phyloP scores from a whole-genome alignment of 192 early-diverging fungal species.

The Coemansia biformis region DNA sequence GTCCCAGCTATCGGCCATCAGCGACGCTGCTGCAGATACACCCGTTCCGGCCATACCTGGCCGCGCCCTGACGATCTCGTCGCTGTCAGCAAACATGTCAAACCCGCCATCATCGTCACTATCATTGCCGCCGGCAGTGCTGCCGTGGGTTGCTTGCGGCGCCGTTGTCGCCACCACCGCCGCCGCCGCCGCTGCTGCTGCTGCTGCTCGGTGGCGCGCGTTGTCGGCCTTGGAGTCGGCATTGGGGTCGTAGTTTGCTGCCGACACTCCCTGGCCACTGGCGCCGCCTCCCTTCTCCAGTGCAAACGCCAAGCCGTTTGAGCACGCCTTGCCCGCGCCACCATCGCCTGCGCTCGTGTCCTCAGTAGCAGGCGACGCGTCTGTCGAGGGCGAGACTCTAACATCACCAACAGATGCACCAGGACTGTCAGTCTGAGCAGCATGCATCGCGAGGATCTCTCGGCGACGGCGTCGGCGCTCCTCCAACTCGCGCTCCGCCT shows the following conservation, averaged over 20 bases:
- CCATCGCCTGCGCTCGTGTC: background rate
- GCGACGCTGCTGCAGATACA: conserved; percentile 10
- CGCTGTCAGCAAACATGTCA: conserved; percentile 66
- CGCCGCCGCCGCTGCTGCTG: conserved; percentile 3
- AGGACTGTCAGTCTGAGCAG: conserved; percentile 43
- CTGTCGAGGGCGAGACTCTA: conserved; percentile 10
- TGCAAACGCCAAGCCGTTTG: no score
- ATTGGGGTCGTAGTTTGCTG: conserved; percentile 78
- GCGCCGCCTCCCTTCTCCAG: conserved; percentile 30
- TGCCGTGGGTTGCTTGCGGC: background rate
- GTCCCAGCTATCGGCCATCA: conserved; percentile 83
- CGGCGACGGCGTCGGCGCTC: conserved; percentile 73
- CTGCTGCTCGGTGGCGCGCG: conserved; percentile 51
- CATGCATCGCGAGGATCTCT: conserved; percentile 69
- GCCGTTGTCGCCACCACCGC: no score
- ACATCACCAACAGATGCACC: conserved; percentile 18
- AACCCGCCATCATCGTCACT: conserved; percentile 17
- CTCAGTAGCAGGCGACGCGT: background rate
- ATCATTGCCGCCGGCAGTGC: conserved; percentile 14
- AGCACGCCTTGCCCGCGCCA: no score
- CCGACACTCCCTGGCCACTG: conserved; percentile 42
- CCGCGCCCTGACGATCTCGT: conserved; percentile 18
- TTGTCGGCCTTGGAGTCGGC: conserved; percentile 67
- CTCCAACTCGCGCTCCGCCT: conserved; percentile 77
- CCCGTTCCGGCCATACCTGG: conserved; percentile 8